Percentiles rank a stretch among this genome's conserved stretches.
Conservation (phyloP, 371 early-diverging fungal species). For the Rhizomucor miehei region DNA sequence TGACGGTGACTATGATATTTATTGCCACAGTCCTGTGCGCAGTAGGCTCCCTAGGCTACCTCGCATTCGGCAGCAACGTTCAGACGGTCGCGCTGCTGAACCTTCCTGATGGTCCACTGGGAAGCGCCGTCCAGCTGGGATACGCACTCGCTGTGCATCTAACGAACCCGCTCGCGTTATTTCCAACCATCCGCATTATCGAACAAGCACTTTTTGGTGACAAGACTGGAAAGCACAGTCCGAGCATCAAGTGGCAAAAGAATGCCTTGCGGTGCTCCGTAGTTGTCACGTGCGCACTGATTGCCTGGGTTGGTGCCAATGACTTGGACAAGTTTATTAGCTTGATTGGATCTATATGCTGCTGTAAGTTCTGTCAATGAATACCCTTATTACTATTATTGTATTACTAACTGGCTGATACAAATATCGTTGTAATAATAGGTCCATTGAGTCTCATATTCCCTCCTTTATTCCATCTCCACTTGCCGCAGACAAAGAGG, state of each 20-base stretch:
- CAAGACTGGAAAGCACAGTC: slow-evolving; percentile 36
- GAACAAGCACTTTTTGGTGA: slow-evolving; percentile 68
- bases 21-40: slow-evolving; percentile 70
- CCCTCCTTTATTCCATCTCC: slow-evolving; percentile 42
- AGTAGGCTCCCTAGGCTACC: slow-evolving; percentile 80
- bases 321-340: slow-evolving; percentile 89
- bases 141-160: slow-evolving; percentile 88
- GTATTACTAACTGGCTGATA: neutral
- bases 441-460: slow-evolving; percentile 44
- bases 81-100: slow-evolving; percentile 83
- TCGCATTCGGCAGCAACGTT: slow-evolving; percentile 82
- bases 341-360: slow-evolving; percentile 87
- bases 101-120: slow-evolving; percentile 61
- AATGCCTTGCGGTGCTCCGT: slow-evolving; percentile 76
- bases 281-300: slow-evolving; percentile 59
- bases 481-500: slow-evolving; percentile 33
- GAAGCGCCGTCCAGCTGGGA: slow-evolving; percentile 68
- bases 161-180: slow-evolving; percentile 82
- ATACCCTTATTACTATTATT: too few relatives aligned
- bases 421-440: slow-evolving; percentile 5
- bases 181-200: slow-evolving; percentile 87
- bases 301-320: slow-evolving; percentile 77
- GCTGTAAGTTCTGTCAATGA: slow-evolving; percentile 52
- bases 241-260: slow-evolving; percentile 81
- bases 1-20: slow-evolving; percentile 67